Evolutionary conservation across 2,329 filamentous ascomycete species (phyloP).

Genomic region (Neofusicoccum parvum): DNA sequence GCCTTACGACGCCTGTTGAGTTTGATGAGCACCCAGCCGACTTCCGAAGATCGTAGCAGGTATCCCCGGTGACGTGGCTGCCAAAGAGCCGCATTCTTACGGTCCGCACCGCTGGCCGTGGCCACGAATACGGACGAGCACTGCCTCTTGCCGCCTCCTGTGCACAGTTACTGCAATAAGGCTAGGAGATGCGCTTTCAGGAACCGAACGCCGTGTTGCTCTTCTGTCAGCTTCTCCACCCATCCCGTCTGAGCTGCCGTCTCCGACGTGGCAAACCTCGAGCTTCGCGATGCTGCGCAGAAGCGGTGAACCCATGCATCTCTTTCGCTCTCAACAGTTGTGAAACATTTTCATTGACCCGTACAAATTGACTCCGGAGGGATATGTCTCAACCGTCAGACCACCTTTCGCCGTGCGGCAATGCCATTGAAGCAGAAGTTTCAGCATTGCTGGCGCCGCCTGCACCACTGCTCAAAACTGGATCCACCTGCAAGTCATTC

Average conservation of each 20-base stretch:
- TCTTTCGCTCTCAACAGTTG: neutral
- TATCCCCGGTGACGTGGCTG: neutral
- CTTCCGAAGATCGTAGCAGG: neutral
- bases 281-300: neutral
- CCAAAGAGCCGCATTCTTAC: neutral
- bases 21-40: neutral
- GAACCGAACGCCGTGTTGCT: neutral
- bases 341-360: neutral
- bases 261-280: neutral
- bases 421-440: neutral
- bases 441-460: neutral
- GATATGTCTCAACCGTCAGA: neutral
- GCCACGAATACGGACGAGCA: neutral
- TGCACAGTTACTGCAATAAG: neutral
- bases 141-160: neutral
- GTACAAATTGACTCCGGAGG: neutral
- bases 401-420: neutral
- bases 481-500: conserved; percentile 5
- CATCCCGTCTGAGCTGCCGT: neutral
- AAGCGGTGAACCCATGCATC: neutral
- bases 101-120: neutral
- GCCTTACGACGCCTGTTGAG: neutral
- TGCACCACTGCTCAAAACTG: neutral
- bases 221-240: neutral
- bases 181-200: neutral